A percentile compares a stretch with the other conserved stretches of the same genome.
Conservation (phyloP, 75 land plant genomes). For the Ceratopteris richardii region DNA sequence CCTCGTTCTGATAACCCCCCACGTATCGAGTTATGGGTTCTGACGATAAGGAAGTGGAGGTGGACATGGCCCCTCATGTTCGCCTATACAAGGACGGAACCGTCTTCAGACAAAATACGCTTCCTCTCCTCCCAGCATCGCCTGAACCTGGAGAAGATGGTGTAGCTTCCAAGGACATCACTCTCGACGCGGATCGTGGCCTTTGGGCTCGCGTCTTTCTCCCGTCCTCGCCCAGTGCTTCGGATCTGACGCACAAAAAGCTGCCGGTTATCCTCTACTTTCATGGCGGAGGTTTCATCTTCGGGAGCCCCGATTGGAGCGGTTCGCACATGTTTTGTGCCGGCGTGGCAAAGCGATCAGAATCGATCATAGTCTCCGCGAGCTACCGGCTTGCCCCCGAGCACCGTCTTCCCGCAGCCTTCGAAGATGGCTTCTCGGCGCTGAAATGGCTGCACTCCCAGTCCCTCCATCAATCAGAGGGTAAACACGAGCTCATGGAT, state of each 20-base stretch:
- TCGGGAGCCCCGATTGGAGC: slow-evolving; percentile 44
- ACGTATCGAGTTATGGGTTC: too few species aligned
- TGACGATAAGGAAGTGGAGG: background rate
- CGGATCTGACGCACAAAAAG: background rate
- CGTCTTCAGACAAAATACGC: slow-evolving; percentile 1
- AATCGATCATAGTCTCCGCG: slow-evolving; percentile 42
- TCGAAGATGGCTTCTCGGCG: too few species aligned
- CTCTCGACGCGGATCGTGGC: slow-evolving; percentile 12
- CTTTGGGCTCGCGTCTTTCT: slow-evolving; percentile 42
- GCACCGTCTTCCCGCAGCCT: too few species aligned
- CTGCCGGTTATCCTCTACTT: slow-evolving; percentile 60
- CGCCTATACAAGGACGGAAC: slow-evolving; percentile 9
- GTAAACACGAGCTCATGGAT: slow-evolving; percentile 8
- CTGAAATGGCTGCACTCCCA: too few species aligned
- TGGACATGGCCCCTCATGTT: slow-evolving; percentile 3
- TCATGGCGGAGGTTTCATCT: slow-evolving; percentile 75
- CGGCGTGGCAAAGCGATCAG: slow-evolving; percentile 30
- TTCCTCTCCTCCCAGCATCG: slow-evolving; percentile 4
- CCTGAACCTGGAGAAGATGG: slow-evolving; percentile 6
- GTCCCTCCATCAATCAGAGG: slow-evolving; percentile 24
- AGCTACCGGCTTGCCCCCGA: too few species aligned
- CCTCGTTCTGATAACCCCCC: too few species aligned
- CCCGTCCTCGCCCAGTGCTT: slow-evolving; percentile 12
- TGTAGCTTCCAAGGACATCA: slow-evolving; percentile 39
- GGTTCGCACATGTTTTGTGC: slow-evolving; percentile 45